A percentile compares a stretch with the other conserved stretches of the same genome.
These are phyloP conservation scores for Fusarium veterinarium DNA, from an alignment of 2,329 filamentous ascomycete genomes.

Conservation along the genomic window DNA sequence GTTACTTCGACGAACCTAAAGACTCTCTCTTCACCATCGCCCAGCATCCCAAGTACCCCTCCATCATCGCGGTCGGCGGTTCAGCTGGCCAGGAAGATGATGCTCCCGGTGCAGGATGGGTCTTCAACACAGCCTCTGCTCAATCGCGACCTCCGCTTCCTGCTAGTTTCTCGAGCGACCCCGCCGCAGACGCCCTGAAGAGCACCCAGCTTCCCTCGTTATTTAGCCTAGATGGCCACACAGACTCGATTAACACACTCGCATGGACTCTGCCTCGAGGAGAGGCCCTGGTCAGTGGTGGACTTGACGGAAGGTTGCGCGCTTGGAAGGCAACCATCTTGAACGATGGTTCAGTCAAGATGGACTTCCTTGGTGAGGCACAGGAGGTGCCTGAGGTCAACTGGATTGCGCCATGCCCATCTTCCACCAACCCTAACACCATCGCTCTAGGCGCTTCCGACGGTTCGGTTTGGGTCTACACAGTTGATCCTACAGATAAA, in stretches of 20 bases:
- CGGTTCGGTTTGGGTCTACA: slow-evolving; percentile 95
- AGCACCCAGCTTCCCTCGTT: slow-evolving; percentile 72
- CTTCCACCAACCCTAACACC: slow-evolving; percentile 77
- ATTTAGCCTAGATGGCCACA: slow-evolving; percentile 86
- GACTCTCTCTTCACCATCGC: slow-evolving; percentile 96
- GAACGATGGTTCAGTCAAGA: slow-evolving; percentile 59
- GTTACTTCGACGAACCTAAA: slow-evolving; percentile 90
- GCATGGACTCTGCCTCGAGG: slow-evolving; percentile 86
- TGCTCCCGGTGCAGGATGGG: slow-evolving; percentile 81
- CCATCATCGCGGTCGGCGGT: slow-evolving; percentile 88
- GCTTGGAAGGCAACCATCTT: slow-evolving; percentile 69
- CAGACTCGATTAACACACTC: slow-evolving; percentile 89
- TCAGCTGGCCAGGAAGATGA: slow-evolving; percentile 69
- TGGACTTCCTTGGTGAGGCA: slow-evolving; percentile 77
- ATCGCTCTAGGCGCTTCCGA: slow-evolving; percentile 90
- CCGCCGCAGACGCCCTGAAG: slow-evolving; percentile 58
- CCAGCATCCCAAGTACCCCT: slow-evolving; percentile 83
- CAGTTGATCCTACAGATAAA: slow-evolving; percentile 74
- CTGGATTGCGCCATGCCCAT: slow-evolving; percentile 84
- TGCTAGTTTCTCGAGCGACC: slow-evolving; percentile 76
- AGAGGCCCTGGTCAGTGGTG: slow-evolving; percentile 86
- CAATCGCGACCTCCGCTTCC: slow-evolving; percentile 77
- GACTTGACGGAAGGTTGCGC: slow-evolving; percentile 85
- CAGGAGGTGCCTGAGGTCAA: slow-evolving; percentile 96
- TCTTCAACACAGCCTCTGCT: slow-evolving; percentile 80